phyloP scores from a whole-genome alignment of 2,329 filamentous ascomycete genomes.

The Erysiphe pulchra region DNA sequence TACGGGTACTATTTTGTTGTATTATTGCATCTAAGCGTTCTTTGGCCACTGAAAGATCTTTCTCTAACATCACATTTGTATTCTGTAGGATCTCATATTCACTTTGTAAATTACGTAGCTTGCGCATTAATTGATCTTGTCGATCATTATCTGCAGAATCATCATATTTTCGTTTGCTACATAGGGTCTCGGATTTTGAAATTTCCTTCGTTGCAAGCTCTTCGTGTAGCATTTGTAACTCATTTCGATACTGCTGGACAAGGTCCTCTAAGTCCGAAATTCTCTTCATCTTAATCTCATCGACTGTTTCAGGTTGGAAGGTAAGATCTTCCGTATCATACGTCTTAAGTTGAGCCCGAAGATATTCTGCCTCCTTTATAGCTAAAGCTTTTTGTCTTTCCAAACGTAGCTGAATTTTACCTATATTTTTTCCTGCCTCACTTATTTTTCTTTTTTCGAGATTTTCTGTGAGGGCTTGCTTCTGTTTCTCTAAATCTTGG shows the following conservation, averaged over 20 bases:
- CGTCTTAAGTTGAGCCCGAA: constrained; percentile 73
- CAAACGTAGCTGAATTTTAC: constrained; percentile 42
- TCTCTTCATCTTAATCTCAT: constrained; percentile 47
- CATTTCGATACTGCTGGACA: constrained; percentile 62
- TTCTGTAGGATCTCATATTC: constrained; percentile 45
- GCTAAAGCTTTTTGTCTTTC: constrained; percentile 71
- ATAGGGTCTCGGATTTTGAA: constrained; percentile 15
- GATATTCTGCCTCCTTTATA: constrained; percentile 78
- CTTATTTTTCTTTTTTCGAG: constrained; percentile 39
- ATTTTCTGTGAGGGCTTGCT: constrained; percentile 34
- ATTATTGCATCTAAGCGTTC: constrained; percentile 44
- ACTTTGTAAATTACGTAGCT: constrained; percentile 66
- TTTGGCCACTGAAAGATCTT: constrained; percentile 45
- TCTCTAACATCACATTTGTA: constrained; percentile 42
- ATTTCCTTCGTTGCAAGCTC: constrained; percentile 45
- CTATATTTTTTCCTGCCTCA: constrained; percentile 11
- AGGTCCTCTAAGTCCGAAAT: constrained; percentile 66
- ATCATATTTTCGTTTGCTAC: constrained; percentile 38
- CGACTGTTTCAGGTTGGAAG: constrained; percentile 55
- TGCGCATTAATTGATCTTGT: constrained; percentile 60
- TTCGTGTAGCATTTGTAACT: constrained; percentile 47
- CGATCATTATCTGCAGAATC: constrained; percentile 35
- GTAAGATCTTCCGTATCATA: constrained; percentile 74
- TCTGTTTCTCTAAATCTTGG: constrained; percentile 44
- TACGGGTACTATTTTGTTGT: constrained; percentile 47